These are phyloP conservation scores for Akanthomyces lecanii DNA, from an alignment of 2,329 filamentous ascomycete species.

Conservation along the genomic window DNA sequence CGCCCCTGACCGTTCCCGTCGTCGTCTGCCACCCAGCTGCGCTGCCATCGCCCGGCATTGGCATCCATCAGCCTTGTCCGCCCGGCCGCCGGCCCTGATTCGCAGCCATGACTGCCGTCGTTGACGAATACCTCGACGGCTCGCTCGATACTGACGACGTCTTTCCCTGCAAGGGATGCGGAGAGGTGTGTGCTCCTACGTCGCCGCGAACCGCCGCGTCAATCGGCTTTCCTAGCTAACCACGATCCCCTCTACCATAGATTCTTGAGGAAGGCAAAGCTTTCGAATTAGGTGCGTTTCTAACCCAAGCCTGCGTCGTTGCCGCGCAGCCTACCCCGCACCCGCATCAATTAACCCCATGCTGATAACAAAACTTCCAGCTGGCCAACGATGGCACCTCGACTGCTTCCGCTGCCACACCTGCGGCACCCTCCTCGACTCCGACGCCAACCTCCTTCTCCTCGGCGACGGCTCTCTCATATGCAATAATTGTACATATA, in stretches of 20 bases:
- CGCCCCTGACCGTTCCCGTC: conserved; percentile 5
- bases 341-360: conserved; percentile 17
- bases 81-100: conserved; percentile 7
- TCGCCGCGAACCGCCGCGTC: background rate
- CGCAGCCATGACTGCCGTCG: conserved; percentile 42
- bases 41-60: conserved; percentile 12
- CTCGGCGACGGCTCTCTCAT: conserved; percentile 97
- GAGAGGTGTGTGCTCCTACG: conserved; percentile 61
- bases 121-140: conserved; percentile 60
- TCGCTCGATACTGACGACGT: conserved; percentile 75
- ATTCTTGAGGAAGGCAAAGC: conserved; percentile 98
- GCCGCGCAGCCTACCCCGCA: background rate
- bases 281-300: conserved; percentile 80
- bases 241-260: conserved; percentile 41
- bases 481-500: conserved; percentile 99
- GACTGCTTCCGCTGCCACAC: conserved; percentile 98
- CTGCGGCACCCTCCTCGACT: conserved; percentile 92
- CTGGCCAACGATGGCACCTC: conserved; percentile 96
- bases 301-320: conserved; percentile 16
- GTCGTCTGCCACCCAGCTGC: background rate
- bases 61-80: background rate
- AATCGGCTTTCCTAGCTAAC: conserved; percentile 1
- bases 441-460: conserved; percentile 92
- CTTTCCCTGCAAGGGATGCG: conserved; percentile 89
- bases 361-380: conserved; percentile 43